Conservation (phyloP, 208 protist genomes). For the Leishmania braziliensis region DNA sequence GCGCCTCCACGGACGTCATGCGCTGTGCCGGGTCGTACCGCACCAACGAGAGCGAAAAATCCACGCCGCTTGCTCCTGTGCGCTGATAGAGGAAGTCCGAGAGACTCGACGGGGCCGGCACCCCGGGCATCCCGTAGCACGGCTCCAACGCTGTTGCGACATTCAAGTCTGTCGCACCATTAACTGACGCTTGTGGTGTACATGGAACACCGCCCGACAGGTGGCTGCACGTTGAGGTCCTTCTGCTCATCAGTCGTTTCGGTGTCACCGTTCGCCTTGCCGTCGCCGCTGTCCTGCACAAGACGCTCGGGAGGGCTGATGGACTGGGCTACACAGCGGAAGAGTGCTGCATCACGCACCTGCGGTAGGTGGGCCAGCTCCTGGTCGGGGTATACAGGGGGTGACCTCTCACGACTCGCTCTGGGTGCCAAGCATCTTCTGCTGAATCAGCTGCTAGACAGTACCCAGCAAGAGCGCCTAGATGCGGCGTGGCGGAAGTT, state of each 20-base stretch:
- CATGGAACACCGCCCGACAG: background rate
- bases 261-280: slow-evolving; percentile 2
- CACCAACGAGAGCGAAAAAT: slow-evolving; percentile 47
- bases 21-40: slow-evolving; percentile 55
- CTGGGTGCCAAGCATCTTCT: slow-evolving; percentile 53
- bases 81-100: slow-evolving; percentile 15
- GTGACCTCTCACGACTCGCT: slow-evolving; percentile 50
- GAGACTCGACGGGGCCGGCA: background rate
- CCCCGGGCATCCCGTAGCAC: background rate
- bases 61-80: slow-evolving; percentile 43
- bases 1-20: slow-evolving; percentile 51
- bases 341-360: slow-evolving; percentile 19
- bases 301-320: background rate
- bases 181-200: background rate
- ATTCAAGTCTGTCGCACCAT: background rate
- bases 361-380: slow-evolving; percentile 90
- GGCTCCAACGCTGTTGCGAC: background rate
- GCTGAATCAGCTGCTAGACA: slow-evolving; percentile 68
- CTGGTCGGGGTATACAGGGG: slow-evolving; percentile 93
- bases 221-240: background rate
- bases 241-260: background rate
- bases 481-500: slow-evolving; percentile 64
- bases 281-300: slow-evolving; percentile 14
- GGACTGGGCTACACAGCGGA: slow-evolving; percentile 10
- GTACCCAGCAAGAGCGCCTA: slow-evolving; percentile 68